Conservation (phyloP, 2,329 filamentous ascomycete genomes). For the Phymatotrichopsis omnivora region DNA sequence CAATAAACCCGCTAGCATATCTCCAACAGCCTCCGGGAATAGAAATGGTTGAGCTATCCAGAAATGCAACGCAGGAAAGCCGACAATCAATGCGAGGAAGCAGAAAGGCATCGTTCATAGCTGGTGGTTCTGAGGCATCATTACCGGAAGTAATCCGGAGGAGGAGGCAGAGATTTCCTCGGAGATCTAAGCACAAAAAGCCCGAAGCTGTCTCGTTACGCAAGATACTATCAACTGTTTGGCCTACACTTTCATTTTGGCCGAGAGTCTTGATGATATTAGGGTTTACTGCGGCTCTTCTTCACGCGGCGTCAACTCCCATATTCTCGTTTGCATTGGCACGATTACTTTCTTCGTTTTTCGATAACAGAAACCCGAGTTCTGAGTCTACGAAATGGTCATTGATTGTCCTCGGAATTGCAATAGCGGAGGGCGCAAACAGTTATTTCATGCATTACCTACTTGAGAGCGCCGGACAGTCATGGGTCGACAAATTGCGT, state of each 20-base stretch:
- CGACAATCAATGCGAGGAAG: background rate
- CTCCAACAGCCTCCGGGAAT: slow-evolving; percentile 24
- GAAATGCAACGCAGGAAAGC: background rate
- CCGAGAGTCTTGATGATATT: slow-evolving; percentile 48
- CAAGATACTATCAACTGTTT: slow-evolving; percentile 57
- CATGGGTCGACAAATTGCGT: slow-evolving; percentile 67
- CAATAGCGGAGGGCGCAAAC: slow-evolving; percentile 53
- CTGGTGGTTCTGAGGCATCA: too few species aligned
- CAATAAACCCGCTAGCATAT: background rate
- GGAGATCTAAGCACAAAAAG: too few species aligned
- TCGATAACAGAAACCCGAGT: slow-evolving; percentile 43
- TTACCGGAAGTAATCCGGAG: too few species aligned
- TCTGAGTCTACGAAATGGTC: slow-evolving; percentile 55
- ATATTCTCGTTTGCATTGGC: slow-evolving; percentile 68
- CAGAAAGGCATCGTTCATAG: too few species aligned
- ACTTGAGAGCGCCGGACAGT: slow-evolving; percentile 60
- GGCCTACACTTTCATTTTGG: slow-evolving; percentile 49
- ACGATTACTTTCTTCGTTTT: slow-evolving; percentile 61
- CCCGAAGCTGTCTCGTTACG: too few species aligned
- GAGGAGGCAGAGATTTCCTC: too few species aligned
- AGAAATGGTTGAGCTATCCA: background rate
- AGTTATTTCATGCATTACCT: slow-evolving; percentile 59
- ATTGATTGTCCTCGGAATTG: slow-evolving; percentile 56
- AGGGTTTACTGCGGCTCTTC: slow-evolving; percentile 51
- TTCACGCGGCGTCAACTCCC: slow-evolving; percentile 59